A percentile compares a stretch with the other conserved stretches of the same genome.
Evolutionary conservation across 257 asterid species (phyloP).

Genomic region (Paraleonurus japonicus): DNA sequence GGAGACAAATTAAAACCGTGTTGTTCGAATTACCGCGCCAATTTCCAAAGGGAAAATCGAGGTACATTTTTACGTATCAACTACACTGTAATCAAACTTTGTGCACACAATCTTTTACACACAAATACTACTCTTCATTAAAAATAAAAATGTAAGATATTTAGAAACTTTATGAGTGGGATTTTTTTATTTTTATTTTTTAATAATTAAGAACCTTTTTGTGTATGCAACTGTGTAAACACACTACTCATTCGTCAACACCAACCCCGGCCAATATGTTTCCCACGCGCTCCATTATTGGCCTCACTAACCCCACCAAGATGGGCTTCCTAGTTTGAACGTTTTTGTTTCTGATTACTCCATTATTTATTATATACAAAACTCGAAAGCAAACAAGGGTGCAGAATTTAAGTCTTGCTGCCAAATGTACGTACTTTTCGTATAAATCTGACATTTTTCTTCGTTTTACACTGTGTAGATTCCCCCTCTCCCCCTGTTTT

Average conservation of each 20-base stretch:
- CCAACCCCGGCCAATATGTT: conserved; percentile 43
- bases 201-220: background rate
- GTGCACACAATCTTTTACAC: too few relatives aligned
- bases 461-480: conserved; percentile 32
- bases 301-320: conserved; percentile 14
- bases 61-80: too few relatives aligned
- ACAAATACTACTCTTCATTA: too few relatives aligned
- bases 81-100: too few relatives aligned
- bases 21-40: too few relatives aligned
- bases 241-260: conserved; percentile 40
- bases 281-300: conserved; percentile 38
- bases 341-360: too few relatives aligned
- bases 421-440: conserved; percentile 15
- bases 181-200: too few relatives aligned
- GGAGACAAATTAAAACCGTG: too few relatives aligned
- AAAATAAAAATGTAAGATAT: background rate
- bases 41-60: too few relatives aligned
- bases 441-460: conserved; percentile 40
- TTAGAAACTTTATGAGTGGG: conserved; percentile 18
- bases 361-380: background rate
- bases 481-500: conserved; percentile 30
- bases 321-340: background rate
- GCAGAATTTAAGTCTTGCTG: conserved; percentile 19
- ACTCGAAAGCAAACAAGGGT: background rate
- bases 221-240: background rate